Evolutionary conservation across 2,329 filamentous ascomycete genomes (phyloP), one percentile per base, ranked within the genome.

Genomic region (Hypoxylon sp.): DNA sequence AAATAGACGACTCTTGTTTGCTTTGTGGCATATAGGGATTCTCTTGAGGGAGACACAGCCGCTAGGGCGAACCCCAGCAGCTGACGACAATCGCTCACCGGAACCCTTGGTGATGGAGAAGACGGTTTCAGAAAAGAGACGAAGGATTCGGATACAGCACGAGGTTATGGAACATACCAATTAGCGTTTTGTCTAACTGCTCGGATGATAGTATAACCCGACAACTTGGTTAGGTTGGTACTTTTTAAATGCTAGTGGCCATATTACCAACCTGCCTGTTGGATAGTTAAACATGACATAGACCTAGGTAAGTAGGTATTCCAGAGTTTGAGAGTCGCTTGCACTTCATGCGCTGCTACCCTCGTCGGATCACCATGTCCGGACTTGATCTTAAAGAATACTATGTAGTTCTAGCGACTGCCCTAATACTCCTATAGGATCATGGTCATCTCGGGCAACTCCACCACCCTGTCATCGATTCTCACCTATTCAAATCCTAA

Each of bases 131-230:
- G 50, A 54, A 57, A 6, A 64, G 22, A 63, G 38, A 48, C 36
- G 42, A 49, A 67, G 53, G 61, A 67, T 67, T 18, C 49, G 61
- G 61, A 48, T 26, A 59, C 57, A 56, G 46, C n/a, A n/a, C n/a
- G n/a, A n/a, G 56, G 45, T 45, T 44, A 51, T 51, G 32, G 48
- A 38, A 33, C 56, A 28, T 30, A 53, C 18, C 33, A 30, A 60
- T 24, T 53, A 24, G 38, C 44, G 50, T 55, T 55, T 61, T 24
- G 58, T 55, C 33, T 18, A 46, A 22, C 38, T 57, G 57, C 18
- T 44, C 49, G 28, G 57, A 22, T 6, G 33, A 33, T 24, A 38
- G 22, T 46, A 14, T 45, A 12, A 46, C 33, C 30, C 40, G 48
- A 60, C 26, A 22, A 53, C 36, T 30, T 53, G 51, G 51, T 44